Evolutionary conservation across 2,329 filamentous ascomycete species (phyloP).

Genomic region (Uncinocarpus reesii): DNA sequence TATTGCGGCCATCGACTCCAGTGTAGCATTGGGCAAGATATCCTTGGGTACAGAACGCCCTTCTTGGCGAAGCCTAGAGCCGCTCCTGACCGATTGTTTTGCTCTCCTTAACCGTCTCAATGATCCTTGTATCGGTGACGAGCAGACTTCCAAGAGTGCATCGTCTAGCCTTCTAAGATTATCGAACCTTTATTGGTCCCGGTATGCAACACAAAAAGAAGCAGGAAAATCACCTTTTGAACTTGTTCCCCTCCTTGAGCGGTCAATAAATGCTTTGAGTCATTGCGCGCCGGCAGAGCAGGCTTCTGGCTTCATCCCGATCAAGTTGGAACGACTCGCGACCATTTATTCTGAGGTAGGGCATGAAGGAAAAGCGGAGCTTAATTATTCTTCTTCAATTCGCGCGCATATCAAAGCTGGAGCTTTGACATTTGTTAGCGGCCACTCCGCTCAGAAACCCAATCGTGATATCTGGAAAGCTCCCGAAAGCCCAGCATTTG

Average conservation of each 20-base stretch:
- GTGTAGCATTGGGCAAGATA: slow-evolving; percentile 32
- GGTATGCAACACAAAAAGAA: slow-evolving; percentile 37
- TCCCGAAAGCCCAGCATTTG: slow-evolving; percentile 28
- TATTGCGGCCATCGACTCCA: slow-evolving; percentile 34
- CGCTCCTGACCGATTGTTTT: slow-evolving; percentile 30
- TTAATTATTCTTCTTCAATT: slow-evolving; percentile 34
- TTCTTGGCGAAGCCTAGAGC: slow-evolving; percentile 31
- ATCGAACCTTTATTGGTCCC: slow-evolving; percentile 41
- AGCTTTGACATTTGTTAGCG: slow-evolving; percentile 25
- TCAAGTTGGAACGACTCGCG: slow-evolving; percentile 39
- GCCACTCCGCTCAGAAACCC: slow-evolving; percentile 22
- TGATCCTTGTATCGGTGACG: slow-evolving; percentile 11
- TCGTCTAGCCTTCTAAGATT: slow-evolving; percentile 30
- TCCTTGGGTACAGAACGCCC: slow-evolving; percentile 30
- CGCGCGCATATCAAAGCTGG: slow-evolving; percentile 33
- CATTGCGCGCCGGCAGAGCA: slow-evolving; percentile 28
- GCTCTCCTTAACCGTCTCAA: slow-evolving; percentile 27
- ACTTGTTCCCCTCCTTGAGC: slow-evolving; percentile 32
- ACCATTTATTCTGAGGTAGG: slow-evolving; percentile 33
- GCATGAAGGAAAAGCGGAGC: slow-evolving; percentile 27
- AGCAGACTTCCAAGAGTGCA: slow-evolving; percentile 12
- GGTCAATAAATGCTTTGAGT: slow-evolving; percentile 33
- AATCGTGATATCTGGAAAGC: slow-evolving; percentile 26
- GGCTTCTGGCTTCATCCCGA: slow-evolving; percentile 30
- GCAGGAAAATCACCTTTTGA: slow-evolving; percentile 25